Base-by-base conservation (phyloP, 1,284 basidiomycete genomes). In the Apiotrichum laibachii region DNA sequence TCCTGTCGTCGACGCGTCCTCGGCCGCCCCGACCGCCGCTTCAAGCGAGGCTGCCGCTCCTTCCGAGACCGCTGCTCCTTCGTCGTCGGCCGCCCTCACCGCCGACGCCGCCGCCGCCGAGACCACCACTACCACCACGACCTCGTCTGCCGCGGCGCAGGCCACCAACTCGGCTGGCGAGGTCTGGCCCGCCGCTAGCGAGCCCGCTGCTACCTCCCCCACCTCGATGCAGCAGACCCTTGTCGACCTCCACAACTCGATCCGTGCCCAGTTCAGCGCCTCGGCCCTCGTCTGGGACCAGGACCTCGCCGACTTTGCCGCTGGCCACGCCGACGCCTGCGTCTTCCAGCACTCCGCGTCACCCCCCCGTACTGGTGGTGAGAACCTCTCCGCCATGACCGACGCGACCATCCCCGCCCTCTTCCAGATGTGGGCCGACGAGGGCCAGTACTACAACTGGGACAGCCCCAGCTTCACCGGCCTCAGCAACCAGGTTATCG, bases 401-500 rank as follows among this genome's bases (percentile, higher is more conserved):
- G 57, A 61, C 13, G 69, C 68, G 56, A 59, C 60, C 48, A 51
- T 72, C 47, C 60, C 65, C 1, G 33, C 50, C 6, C 65, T 62
- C 10, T 68, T 76, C 64, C 57, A 67, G 43, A 43, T 60, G 10
- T 77, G 76, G 74, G 64, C 66, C 19, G 62, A 64, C 45, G 76
- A 77, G 67, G 68, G 40, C 55, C 62, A 67, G 18, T 6, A 15
- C 22, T 57, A 50, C 49, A 16, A 61, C 43, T 75, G 71, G 66
- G 61, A 57, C 52, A 66, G 61, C 49, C 74, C 74, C 11, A 60
- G 61, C 37, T 67, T 59, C 59, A 51, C 42, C 12, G 51, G 51
- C 16, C 9, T 21, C 37, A 26, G 33, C 34, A 9, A 35, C 11
- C 18, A n/a, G 5, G 19, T 2, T 8, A 62, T 67, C 6, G 70